Percentiles rank a stretch among this genome's conserved stretches.
These are phyloP conservation scores for Karstenula rhodostoma DNA, from an alignment of 2,329 filamentous ascomycete genomes.

Conservation along the genomic window DNA sequence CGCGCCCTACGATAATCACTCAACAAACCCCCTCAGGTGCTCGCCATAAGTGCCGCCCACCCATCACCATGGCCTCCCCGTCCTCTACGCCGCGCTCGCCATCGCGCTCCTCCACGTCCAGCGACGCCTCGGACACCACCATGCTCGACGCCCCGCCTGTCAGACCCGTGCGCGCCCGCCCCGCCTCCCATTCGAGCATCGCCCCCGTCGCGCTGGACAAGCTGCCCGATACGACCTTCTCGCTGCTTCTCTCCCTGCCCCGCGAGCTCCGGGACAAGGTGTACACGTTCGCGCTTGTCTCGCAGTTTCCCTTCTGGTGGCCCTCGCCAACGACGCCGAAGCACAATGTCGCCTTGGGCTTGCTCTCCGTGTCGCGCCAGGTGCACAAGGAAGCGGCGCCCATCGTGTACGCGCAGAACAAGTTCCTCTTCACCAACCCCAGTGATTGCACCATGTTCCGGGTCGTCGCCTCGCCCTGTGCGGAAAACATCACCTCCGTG, in stretches of 20 bases:
- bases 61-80: slow-evolving; percentile 38
- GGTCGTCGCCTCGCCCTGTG: slow-evolving; percentile 40
- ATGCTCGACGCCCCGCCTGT: slow-evolving; percentile 43
- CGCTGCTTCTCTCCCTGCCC: slow-evolving; percentile 46
- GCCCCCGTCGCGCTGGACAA: slow-evolving; percentile 15
- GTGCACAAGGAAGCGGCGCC: slow-evolving; percentile 45
- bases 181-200: slow-evolving; percentile 29
- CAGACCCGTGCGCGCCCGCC: slow-evolving; percentile 39
- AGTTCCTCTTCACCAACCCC: slow-evolving; percentile 50
- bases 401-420: slow-evolving; percentile 47
- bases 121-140: slow-evolving; percentile 41
- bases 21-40: neutral
- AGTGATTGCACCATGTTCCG: slow-evolving; percentile 52
- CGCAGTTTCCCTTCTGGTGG: slow-evolving; percentile 46
- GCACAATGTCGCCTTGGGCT: slow-evolving; percentile 34
- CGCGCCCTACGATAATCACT: slow-evolving; percentile 9
- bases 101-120: slow-evolving; percentile 41
- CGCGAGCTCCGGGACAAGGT: slow-evolving; percentile 48
- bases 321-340: slow-evolving; percentile 28
- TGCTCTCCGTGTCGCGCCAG: slow-evolving; percentile 40
- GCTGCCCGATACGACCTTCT: slow-evolving; percentile 35
- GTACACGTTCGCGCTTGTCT: slow-evolving; percentile 43
- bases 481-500: slow-evolving; percentile 38
- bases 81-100: slow-evolving; percentile 38
- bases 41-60: neutral